A percentile compares a stretch with the other conserved stretches of the same genome.
Conservation (phyloP, 1,284 basidiomycete genomes). For the Heterobasidion annosum region DNA sequence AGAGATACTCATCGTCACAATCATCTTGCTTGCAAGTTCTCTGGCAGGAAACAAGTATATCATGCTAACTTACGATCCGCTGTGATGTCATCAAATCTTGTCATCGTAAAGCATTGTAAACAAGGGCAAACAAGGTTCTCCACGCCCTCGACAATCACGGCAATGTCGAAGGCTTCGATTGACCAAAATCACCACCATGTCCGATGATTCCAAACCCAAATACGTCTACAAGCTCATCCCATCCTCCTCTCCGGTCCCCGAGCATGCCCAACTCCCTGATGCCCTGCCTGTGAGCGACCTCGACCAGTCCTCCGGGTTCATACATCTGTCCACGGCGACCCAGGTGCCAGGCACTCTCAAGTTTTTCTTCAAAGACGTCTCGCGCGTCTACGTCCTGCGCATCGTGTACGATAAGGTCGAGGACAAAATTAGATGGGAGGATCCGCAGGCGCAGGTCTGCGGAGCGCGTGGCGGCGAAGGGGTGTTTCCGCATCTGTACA, state of each 20-base stretch:
- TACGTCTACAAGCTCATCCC: conserved; percentile 47
- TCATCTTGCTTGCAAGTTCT: too few species aligned
- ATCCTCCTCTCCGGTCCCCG: conserved; percentile 24
- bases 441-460: conserved; percentile 30
- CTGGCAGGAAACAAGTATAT: too few species aligned
- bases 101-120: too few species aligned
- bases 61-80: too few species aligned
- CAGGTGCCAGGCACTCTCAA: conserved; percentile 47
- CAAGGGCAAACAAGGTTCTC: too few species aligned
- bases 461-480: conserved; percentile 33
- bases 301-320: conserved; percentile 37
- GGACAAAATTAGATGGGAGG: conserved; percentile 37
- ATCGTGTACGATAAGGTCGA: conserved; percentile 25
- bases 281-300: conserved; percentile 28
- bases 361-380: conserved; percentile 35
- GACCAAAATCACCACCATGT: not conserved
- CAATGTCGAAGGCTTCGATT: too few species aligned
- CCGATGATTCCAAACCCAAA: conserved; percentile 18
- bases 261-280: conserved; percentile 16
- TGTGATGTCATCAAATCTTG: too few species aligned
- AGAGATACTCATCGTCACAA: too few species aligned
- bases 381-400: conserved; percentile 36
- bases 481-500: conserved; percentile 50
- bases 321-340: conserved; percentile 52
- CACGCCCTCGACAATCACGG: too few species aligned